Base-by-base conservation (phyloP, 2,329 filamentous ascomycete genomes). In the Pseudohalonectria lignicola region DNA sequence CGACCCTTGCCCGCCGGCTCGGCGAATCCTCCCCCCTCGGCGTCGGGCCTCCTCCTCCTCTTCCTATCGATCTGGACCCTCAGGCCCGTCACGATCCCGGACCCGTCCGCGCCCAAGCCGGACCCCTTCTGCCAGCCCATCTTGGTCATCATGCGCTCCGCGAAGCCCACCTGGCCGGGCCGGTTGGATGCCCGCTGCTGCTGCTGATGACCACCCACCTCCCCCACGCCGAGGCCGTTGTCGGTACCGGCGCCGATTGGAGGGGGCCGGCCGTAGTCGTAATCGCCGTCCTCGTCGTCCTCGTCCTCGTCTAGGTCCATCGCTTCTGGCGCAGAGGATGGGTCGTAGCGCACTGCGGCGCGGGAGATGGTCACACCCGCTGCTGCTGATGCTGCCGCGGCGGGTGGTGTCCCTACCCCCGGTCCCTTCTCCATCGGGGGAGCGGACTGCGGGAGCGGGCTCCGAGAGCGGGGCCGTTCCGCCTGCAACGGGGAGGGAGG, bases 111-210 rank as follows among this genome's bases (percentile, higher is more conserved):
- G 47, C 92, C 92, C 4, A 98, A 75, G 16, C 92, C 92, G 44
- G 81, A 74, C 18, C 92, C 92, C 52, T 88, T 82, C 26, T 79
- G 81, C 85, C 88, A 96, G 39, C 92, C 92, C 61, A 94, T 92
- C 56, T 95, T 96, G 43, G 77, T 74, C 77, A 98, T 86, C 40
- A 96, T 74, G 25, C 87, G 82, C 47, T 87, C 76, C 1, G 86
- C 92, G 57, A 94, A 94, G 37, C 81, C 84, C 46, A 79, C 74
- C 57, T 94, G 84, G 13, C 86, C 86, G 0, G 87, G 86, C 3
- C 79, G 76, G 40, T 66, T 74, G 31, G 79, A 80, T 28, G 75
- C 74, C 18, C 17, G 23, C 35, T 31, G 20, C 15, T 18, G 19
- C 7, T 29, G n/a, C 45, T 37, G 35, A 37, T 21, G 36, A 21